Percentiles rank a stretch among this genome's conserved stretches.
phyloP scores from a whole-genome alignment of 139 green algal species.

The Chlorella vulgaris region DNA sequence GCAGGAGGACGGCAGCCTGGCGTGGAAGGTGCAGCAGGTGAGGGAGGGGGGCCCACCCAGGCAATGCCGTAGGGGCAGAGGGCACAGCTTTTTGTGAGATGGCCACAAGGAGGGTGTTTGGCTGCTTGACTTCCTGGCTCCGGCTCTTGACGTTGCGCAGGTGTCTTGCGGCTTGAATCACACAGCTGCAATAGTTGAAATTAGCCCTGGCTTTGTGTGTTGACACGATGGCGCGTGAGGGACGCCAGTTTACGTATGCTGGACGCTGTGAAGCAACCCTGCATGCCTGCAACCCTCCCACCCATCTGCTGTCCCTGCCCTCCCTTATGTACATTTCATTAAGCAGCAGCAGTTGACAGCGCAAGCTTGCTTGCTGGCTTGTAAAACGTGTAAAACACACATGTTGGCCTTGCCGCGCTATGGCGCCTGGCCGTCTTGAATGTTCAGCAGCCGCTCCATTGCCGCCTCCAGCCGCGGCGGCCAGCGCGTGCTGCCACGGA shows the following conservation, averaged over 20 bases:
- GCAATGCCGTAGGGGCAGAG: neutral
- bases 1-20: slow-evolving; percentile 3
- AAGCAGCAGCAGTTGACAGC: too few species aligned
- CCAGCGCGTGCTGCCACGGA: slow-evolving; percentile 20
- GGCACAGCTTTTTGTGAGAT: neutral
- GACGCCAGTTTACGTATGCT: too few species aligned
- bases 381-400: too few species aligned
- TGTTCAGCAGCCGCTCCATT: slow-evolving; percentile 8
- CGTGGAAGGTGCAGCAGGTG: slow-evolving; percentile 39
- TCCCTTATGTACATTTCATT: too few species aligned
- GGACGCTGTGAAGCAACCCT: too few species aligned
- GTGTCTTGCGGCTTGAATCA: slow-evolving; percentile 60
- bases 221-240: neutral
- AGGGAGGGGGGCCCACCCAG: neutral
- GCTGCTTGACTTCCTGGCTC: too few species aligned
- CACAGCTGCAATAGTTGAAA: slow-evolving; percentile 51
- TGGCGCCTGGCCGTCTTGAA: neutral
- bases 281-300: too few species aligned
- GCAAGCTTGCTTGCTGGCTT: too few species aligned
- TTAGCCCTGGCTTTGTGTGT: neutral
- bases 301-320: too few species aligned
- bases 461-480: slow-evolving; percentile 11
- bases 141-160: neutral
- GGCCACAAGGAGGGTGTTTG: too few species aligned
- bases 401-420: too few species aligned